Evolutionary conservation across 257 asterid genomes (phyloP), one percentile per base, ranked within the genome.

Genomic region (Perilla frutescens): DNA sequence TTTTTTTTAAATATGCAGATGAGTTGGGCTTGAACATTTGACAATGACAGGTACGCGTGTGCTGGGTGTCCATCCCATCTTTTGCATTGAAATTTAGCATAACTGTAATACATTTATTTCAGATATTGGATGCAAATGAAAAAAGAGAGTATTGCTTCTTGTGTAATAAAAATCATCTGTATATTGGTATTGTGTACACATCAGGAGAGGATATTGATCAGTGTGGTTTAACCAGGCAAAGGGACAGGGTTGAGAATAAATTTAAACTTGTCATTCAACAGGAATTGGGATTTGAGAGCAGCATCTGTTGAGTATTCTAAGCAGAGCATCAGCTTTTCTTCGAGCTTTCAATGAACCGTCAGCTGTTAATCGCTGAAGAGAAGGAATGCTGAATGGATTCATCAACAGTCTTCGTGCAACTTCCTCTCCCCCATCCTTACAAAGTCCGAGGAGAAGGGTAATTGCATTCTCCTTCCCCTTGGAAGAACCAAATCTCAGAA

Each of bases 261-360:
- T 36, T 68, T n/a, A 50, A 60, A 40, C 37, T 62, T 15, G 6
- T 29, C 66, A 61, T 41, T n/a, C 65, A 43, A 55, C 72, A 63
- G 41, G 68, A 48, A 41, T 55, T 31, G 84, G 73, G 76, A 79
- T 62, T 47, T 85, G 88, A 40, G 87, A 86, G 85, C 97, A 87
- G 82, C 89, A 89, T 74, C 93, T 86, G 77, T 85, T 84, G 70
- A 91, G 91, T 82, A 91, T 78, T 84, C 97, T 89, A 47, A 91
- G 95, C 71, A 91, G 84, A 72, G 96, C 96, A 70, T 89, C 93
- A 37, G 96, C 93, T 78, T 91, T 89, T 79, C 96, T 79, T 79
- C 86, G 87, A 74, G 90, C 91, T 80, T 83, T 85, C 39, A 83
- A 43, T 4, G 96, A 89, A 14, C 96, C 96, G 41, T 87, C 90